Base-by-base conservation (phyloP, 345 rosid species). In the Aquilaria yunnanensis region DNA sequence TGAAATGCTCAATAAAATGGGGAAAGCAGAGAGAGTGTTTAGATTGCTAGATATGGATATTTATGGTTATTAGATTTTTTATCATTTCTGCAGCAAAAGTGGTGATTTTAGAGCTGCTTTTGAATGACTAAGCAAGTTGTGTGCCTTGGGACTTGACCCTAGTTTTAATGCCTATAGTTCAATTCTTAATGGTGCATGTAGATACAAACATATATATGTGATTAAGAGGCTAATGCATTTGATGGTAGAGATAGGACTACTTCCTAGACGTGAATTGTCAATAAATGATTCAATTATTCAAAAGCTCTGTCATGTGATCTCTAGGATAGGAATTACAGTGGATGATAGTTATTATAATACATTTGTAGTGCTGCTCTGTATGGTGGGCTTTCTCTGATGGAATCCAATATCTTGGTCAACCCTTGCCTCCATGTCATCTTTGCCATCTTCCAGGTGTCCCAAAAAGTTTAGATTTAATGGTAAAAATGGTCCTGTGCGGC, bases 111-210 rank as follows among this genome's bases (percentile, higher is more conserved):
- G 37, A 34, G 80, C 62, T 32, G 80, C 80, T 45, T 76, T 87
- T 72, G 41, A 62, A 54, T 30, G 66, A 16, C 55, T 90, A 55
- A 74, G 67, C 65, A 78, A 83, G 73, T 82, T 90, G 97, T 31
- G 37, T 47, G 67, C 34, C 2, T 80, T 84, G 66, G 71, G 80
- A 56, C 54, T 85, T 9, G 62, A 69, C 48, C 56, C 84, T 37
- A 69, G 88, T 73, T 81, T 80, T 57, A 37, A 50, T 67, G 67
- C 85, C 56, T 82, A 72, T 60, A 63, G 87, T 68, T 74, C 77
- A 5, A 54, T 85, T 16, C 90, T 90, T 59, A 92, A 90, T 70
- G 90, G 82, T 68, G 95, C 78, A 5, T 85, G 90, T 71, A 79
- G 60, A 72, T 63, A 54, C 54, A 63, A 72, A 55, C 72, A 82